These are phyloP conservation scores for Eucalyptus microcorys DNA, from an alignment of 345 rosid species.

Conservation along the genomic window DNA sequence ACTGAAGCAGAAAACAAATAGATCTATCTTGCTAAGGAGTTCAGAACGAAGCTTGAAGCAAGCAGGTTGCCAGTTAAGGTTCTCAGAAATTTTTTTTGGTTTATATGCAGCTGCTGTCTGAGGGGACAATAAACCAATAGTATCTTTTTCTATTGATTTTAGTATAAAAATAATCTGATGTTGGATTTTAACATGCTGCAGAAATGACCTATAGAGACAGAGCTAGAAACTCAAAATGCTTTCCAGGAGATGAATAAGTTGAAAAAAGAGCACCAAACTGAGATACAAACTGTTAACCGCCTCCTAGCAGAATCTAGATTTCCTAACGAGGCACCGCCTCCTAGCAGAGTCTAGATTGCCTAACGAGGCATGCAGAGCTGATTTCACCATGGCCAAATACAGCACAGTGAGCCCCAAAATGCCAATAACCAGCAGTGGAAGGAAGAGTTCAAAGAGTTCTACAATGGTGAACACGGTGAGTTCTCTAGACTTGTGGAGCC, in stretches of 20 bases:
- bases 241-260: slow-evolving; percentile 39
- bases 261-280: slow-evolving; percentile 42
- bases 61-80: slow-evolving; percentile 40
- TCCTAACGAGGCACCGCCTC: slow-evolving; percentile 26
- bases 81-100: not conserved
- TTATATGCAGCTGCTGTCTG: not conserved
- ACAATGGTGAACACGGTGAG: slow-evolving; percentile 33
- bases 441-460: slow-evolving; percentile 52
- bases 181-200: not conserved
- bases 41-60: slow-evolving; percentile 66
- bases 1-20: slow-evolving; percentile 80
- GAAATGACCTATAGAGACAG: slow-evolving; percentile 59
- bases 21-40: slow-evolving; percentile 75
- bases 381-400: slow-evolving; percentile 21
- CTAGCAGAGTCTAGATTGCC: slow-evolving; percentile 33
- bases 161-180: not conserved
- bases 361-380: slow-evolving; percentile 5
- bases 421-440: slow-evolving; percentile 49
- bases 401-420: slow-evolving; percentile 28
- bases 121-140: not conserved
- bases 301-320: slow-evolving; percentile 29
- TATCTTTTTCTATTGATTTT: not conserved
- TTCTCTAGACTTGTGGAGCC: slow-evolving; percentile 3
- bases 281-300: slow-evolving; percentile 15
- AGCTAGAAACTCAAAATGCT: slow-evolving; percentile 42